Conservation (phyloP, 768 basidiomycete species). For the Suillus fuscotomentosus region DNA sequence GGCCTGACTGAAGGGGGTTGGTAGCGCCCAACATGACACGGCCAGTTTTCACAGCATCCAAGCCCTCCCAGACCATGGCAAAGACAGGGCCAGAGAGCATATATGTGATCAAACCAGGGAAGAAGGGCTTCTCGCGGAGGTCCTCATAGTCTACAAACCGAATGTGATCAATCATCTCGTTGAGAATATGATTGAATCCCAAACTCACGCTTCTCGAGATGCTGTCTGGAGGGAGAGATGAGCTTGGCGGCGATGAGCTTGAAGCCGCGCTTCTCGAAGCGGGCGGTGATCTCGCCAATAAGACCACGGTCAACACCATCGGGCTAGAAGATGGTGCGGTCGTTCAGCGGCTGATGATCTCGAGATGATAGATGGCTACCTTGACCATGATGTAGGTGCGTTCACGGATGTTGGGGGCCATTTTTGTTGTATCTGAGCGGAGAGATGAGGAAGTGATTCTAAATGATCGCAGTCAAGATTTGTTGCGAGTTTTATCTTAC, state of each 20-base stretch:
- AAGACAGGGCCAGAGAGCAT: slow-evolving; percentile 96
- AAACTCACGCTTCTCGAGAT: slow-evolving; percentile 83
- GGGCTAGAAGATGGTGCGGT: slow-evolving; percentile 52
- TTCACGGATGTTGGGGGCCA: slow-evolving; percentile 45
- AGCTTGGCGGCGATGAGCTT: slow-evolving; percentile 96
- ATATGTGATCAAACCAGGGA: slow-evolving; percentile 94
- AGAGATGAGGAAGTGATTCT: slow-evolving; percentile 11
- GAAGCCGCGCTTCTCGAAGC: slow-evolving; percentile 98
- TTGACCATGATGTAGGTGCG: slow-evolving; percentile 99
- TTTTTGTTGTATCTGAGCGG: slow-evolving; percentile 45
- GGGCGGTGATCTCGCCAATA: slow-evolving; percentile 90
- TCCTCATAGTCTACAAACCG: slow-evolving; percentile 82
- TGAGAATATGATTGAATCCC: neutral
- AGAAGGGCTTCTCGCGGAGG: slow-evolving; percentile 92
- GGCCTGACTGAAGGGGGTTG: slow-evolving; percentile 88
- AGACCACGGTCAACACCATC: slow-evolving; percentile 98
- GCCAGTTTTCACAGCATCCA: slow-evolving; percentile 92
- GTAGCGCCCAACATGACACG: slow-evolving; percentile 95
- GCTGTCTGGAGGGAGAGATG: slow-evolving; percentile 71
- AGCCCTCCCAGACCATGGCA: slow-evolving; percentile 94
- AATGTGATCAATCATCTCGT: neutral
- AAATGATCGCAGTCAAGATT: slow-evolving; percentile 17
- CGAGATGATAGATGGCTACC: slow-evolving; percentile 40
- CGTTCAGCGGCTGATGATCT: neutral
- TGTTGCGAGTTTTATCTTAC: slow-evolving; percentile 31